Evolutionary conservation across 495 filamentous ascomycete genomes (phyloP), one percentile per base, ranked within the genome.

Genomic region (Hypomontagnella monticulosa): DNA sequence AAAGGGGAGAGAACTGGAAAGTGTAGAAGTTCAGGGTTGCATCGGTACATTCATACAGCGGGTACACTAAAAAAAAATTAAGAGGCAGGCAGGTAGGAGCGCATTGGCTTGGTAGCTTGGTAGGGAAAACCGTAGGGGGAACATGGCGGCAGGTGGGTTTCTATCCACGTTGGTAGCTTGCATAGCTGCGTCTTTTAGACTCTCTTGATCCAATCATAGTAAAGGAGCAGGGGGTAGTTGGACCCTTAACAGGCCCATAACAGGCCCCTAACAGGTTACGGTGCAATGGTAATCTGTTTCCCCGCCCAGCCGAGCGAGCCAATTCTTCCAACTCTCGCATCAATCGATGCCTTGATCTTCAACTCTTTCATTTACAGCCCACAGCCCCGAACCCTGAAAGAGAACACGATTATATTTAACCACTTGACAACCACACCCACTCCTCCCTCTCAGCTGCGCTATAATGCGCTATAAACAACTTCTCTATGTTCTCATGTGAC

Each of bases 291-390:
- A 69, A 64, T 57, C 55, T 69, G 27, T 56, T 61, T 57, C 60
- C 66, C 66, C 66, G 60, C 55, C 66, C 44, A 63, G 41, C 60
- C 66, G 60, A 63, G 50, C 47, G 54, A 47, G 54, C 54, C 60
- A 69, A 48, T 69, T 63, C 65, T 63, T 63, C 49, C 59, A 59
- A 63, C 55, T 63, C 36, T 46, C 18, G 41, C 54, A 27, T 27
- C 23, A 27, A 27, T n/a, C n/a, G n/a, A 63, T 68, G 42, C 42
- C 54, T 50, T 68, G 65, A 60, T 56, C 60, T 55, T 63, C 59
- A 63, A 37, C 15, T 58, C 54, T 63, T 69, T n/a, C 66, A 63
- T 69, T 69, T 69, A 69, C 66, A 69, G 66, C 66, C 66, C 66
- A 55, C 55, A 61, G 59, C 66, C 66, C 66, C 55, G 56, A 63